Evolutionary conservation across 2,329 filamentous ascomycete genomes (phyloP), one percentile per base, ranked within the genome.

Genomic region (Huntiella decipiens): DNA sequence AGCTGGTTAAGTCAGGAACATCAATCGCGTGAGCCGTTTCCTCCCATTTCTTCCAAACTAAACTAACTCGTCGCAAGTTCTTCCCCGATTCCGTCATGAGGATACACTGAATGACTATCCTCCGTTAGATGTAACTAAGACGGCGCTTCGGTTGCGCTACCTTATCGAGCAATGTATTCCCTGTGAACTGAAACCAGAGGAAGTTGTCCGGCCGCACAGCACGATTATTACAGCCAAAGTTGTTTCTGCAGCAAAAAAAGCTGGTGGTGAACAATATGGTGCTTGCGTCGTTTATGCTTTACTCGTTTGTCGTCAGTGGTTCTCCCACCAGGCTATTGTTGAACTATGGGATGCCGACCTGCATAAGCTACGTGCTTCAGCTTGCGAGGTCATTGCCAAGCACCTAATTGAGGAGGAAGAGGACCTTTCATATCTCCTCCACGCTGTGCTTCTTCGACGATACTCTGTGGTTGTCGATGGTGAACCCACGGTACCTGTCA

Each of bases 321-420:
- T 95, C 62, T 78, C 74, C 57, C 75, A 74, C 51, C 87, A 96
- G 63, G 77, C 85, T 1, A 51, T 70, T 22, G 60, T 78, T 5
- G 91, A 98, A 66, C 73, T 96, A 2, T 98, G 88, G 85, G 88
- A 98, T 61, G 78, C 87, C 5, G 80, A 85, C 50, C 67, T 96
- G 35, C 84, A 94, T 58, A 64, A 78, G 37, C 66, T 91, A 34
- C 75, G 88, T 28, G 84, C 85, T 2, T 66, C 73, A 2, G 87
- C 91, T 11, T 94, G 86, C 57, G 86, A 95, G 60, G 78, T 95
- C 41, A 80, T 98, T 55, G 87, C 91, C 15, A 98, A 96, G 66
- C 38, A 35, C n/a, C 22, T 49, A 3, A 96, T 98, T 56, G 91
- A 98, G 61, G 31, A 17, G 4, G 40, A 43, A 19, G 80, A 92